Evolutionary conservation across 495 filamentous ascomycete species (phyloP), one percentile per base, ranked within the genome.

Genomic region (Neurospora sp.): DNA sequence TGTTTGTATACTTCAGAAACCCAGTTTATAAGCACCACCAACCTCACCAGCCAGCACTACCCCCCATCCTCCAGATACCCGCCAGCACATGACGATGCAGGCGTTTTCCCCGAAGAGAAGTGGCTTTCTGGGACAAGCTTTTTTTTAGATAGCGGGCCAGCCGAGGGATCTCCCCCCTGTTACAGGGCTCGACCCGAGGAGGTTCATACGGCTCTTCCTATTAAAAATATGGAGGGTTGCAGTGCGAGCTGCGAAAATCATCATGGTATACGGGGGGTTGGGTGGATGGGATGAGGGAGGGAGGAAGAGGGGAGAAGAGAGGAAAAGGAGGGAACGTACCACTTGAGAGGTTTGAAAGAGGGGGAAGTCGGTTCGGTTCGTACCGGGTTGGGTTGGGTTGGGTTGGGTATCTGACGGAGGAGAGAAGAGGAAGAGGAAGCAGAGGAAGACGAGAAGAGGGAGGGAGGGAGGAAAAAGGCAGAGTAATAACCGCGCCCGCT

Each of bases 121-220:
- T 27, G 53, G 53, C 53, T 61, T 61, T 61, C 53, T 61, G 53
- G 72, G 61, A 6, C 37, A 40, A 42, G 53, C 53, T 61, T 61
- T 61, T 61, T 61, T 48, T 53, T 46, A 61, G 66, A 75, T 70
- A 61, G 66, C 44, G 22, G 73, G 69, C 22, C 69, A 59, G 74
- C 72, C 71, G 40, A 35, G 75, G 68, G 66, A 16, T 38, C 68
- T 11, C 46, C 20, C 9, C 44, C 44, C 44, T 9, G 44, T 20
- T 46, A 69, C 7, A 40, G 40, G 37, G 22, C 20, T 40, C 20
- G 69, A 73, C 68, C 59, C 74, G 75, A 72, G 78, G 75, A 59
- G 82, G 83, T 83, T 85, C 81, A 85, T 80, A 85, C 84, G 84
- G 84, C 84, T 85, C 84, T 85, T 85, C 84, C 84, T 85, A 85